phyloP scores from a whole-genome alignment of 2,329 filamentous ascomycete species.

The Neofusicoccum umdonicola region DNA sequence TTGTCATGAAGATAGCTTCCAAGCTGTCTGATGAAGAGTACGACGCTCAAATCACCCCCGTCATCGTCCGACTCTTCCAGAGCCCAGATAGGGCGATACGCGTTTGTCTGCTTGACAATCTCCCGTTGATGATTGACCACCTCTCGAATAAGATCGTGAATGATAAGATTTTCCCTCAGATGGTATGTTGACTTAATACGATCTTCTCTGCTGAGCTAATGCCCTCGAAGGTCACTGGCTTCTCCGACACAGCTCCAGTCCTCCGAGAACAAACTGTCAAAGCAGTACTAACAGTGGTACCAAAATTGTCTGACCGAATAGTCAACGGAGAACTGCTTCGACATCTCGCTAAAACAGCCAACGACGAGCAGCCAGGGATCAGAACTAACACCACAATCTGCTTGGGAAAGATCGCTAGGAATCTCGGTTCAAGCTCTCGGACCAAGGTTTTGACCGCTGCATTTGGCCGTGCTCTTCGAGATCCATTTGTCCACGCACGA shows the following conservation, averaged over 20 bases:
- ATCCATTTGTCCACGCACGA: conserved; percentile 91
- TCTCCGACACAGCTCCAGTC: conserved; percentile 85
- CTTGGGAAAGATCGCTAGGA: conserved; percentile 90
- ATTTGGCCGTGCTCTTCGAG: conserved; percentile 82
- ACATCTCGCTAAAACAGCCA: conserved; percentile 90
- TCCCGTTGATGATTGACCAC: conserved; percentile 88
- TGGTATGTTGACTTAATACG: conserved; percentile 54
- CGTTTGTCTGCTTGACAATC: conserved; percentile 83
- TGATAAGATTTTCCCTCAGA: conserved; percentile 93
- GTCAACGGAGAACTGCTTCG: conserved; percentile 91
- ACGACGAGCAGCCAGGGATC: conserved; percentile 96
- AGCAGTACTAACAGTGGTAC: conserved; percentile 81
- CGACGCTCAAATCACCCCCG: conserved; percentile 76
- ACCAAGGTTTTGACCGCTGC: conserved; percentile 91
- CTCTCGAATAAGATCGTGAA: conserved; percentile 85
- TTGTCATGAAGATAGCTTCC: conserved; percentile 85
- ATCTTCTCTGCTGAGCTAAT: conserved; percentile 26
- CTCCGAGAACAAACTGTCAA: conserved; percentile 96
- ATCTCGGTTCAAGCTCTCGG: conserved; percentile 71
- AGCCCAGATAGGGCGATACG: conserved; percentile 91
- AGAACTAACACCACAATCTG: conserved; percentile 98
- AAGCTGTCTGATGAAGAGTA: conserved; percentile 91
- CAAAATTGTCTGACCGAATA: conserved; percentile 85
- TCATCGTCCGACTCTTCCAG: conserved; percentile 80
- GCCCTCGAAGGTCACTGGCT: conserved; percentile 71